Evolutionary conservation across 176 grass and related monocot species (phyloP).

Genomic region (Cenchrus fungigraminus): DNA sequence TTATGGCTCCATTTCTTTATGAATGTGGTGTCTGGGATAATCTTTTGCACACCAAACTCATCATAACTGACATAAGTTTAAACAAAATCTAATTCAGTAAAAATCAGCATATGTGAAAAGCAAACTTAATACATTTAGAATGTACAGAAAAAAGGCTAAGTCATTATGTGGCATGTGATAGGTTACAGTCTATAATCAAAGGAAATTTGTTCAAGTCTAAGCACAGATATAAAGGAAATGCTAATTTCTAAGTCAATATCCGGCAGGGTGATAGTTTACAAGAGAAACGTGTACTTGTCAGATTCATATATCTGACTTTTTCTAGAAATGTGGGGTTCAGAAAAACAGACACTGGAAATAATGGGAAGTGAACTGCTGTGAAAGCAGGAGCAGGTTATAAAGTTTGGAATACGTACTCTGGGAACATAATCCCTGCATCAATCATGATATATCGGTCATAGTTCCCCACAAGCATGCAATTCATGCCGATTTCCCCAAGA

Average conservation of each 20-base stretch:
- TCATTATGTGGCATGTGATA: conserved; percentile 8
- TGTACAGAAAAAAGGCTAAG: conserved; percentile 26
- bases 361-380: background rate
- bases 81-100: conserved; percentile 17
- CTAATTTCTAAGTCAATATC: background rate
- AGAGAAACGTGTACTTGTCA: background rate
- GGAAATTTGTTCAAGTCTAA: background rate
- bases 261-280: conserved; percentile 2
- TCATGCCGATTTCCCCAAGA: conserved; percentile 98
- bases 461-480: conserved; percentile 98
- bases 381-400: background rate
- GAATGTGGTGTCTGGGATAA: conserved; percentile 98
- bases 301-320: conserved; percentile 15
- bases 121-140: conserved; percentile 23
- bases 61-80: conserved; percentile 63
- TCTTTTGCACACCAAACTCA: conserved; percentile 98
- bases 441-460: conserved; percentile 97
- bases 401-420: conserved; percentile 69
- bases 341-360: background rate
- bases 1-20: conserved; percentile 99
- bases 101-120: background rate
- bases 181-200: conserved; percentile 13
- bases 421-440: conserved; percentile 98
- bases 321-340: background rate
- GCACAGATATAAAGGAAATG: background rate